Percentiles rank a stretch among this genome's conserved stretches.
Evolutionary conservation across 352 stramenopile species (phyloP).

Genomic region (Aphanomyces stellatus): DNA sequence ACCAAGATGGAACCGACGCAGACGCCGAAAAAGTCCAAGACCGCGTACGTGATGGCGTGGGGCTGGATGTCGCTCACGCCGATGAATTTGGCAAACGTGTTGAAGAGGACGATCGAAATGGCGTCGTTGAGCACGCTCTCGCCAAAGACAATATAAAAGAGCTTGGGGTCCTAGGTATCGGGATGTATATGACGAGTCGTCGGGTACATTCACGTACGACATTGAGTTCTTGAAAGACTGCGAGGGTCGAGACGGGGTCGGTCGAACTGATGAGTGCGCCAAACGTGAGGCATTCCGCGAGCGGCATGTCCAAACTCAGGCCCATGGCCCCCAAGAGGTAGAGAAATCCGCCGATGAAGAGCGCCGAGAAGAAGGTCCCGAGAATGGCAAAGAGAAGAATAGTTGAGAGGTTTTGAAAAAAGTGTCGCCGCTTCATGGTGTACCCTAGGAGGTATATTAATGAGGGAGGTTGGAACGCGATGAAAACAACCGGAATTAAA

Average conservation of each 20-base stretch:
- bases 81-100: conserved; percentile 44
- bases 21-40: conserved; percentile 39
- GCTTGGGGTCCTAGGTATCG: conserved; percentile 31
- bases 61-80: conserved; percentile 21
- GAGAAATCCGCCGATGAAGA: conserved; percentile 35
- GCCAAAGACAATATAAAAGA: conserved; percentile 71
- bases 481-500: conserved; percentile 36
- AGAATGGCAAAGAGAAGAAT: conserved; percentile 42
- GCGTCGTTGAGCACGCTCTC: conserved; percentile 68
- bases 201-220: background rate
- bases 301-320: conserved; percentile 26
- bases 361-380: conserved; percentile 34
- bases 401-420: conserved; percentile 37
- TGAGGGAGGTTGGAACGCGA: background rate
- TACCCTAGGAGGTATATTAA: conserved; percentile 24
- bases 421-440: conserved; percentile 34
- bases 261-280: conserved; percentile 49
- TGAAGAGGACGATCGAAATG: conserved; percentile 52
- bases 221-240: conserved; percentile 38
- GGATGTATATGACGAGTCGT: background rate
- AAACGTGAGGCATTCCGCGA: conserved; percentile 47
- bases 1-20: conserved; percentile 37
- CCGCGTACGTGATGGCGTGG: conserved; percentile 7
- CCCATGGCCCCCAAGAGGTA: conserved; percentile 18
- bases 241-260: conserved; percentile 51